A percentile compares a stretch with the other conserved stretches of the same genome.
phyloP scores from a whole-genome alignment of 2,329 filamentous ascomycete genomes.

The Onygenales sp. region DNA sequence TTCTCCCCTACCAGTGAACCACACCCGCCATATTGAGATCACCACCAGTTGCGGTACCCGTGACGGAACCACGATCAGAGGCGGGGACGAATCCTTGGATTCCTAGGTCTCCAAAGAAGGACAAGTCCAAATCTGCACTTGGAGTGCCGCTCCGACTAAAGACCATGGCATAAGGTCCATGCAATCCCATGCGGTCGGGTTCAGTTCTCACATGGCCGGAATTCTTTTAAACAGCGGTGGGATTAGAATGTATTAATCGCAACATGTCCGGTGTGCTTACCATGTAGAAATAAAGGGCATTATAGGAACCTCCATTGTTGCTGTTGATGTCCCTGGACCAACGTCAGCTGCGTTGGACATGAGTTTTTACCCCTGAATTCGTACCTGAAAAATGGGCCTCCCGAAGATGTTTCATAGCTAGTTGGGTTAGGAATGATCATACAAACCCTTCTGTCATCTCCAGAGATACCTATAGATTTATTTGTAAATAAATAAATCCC shows the following conservation, averaged over 20 bases:
- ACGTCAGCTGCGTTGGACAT: not conserved
- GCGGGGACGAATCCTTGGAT: slow-evolving; percentile 50
- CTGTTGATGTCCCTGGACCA: slow-evolving; percentile 48
- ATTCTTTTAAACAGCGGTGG: slow-evolving; percentile 35
- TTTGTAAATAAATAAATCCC: too few relatives aligned
- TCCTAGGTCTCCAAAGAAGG: slow-evolving; percentile 50
- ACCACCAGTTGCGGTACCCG: slow-evolving; percentile 52
- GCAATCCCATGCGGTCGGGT: slow-evolving; percentile 50
- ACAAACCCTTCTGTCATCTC: slow-evolving; percentile 47
- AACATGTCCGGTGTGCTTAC: slow-evolving; percentile 10
- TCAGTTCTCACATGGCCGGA: slow-evolving; percentile 56
- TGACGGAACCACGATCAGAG: slow-evolving; percentile 49
- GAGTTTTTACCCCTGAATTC: slow-evolving; percentile 5
- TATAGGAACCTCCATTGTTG: slow-evolving; percentile 50
- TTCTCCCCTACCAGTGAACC: slow-evolving; percentile 46
- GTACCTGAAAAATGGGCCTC: slow-evolving; percentile 54
- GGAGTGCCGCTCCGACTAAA: slow-evolving; percentile 53
- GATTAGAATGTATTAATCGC: not conserved
- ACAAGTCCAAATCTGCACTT: slow-evolving; percentile 41
- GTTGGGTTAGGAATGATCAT: slow-evolving; percentile 46
- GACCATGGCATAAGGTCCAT: slow-evolving; percentile 55
- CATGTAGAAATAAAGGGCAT: slow-evolving; percentile 60
- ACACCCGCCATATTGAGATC: slow-evolving; percentile 45
- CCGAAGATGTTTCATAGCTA: slow-evolving; percentile 53
- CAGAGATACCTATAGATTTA: slow-evolving; percentile 18